Conservation (phyloP, 768 basidiomycete species). For the Suillus luteus region DNA sequence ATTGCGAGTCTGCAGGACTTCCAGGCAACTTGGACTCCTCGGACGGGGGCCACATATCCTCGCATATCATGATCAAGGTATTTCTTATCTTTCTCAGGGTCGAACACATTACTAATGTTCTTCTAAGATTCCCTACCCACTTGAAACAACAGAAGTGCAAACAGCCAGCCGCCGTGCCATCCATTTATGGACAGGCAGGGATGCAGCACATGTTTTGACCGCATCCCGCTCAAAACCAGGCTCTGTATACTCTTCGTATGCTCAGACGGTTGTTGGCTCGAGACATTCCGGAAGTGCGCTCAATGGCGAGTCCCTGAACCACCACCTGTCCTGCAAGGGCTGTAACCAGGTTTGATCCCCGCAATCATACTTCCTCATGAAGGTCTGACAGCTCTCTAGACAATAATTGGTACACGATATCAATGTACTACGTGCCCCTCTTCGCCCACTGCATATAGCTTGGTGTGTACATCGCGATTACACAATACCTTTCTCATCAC, state of each 20-base stretch:
- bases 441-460: conserved; percentile 63
- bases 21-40: conserved; percentile 79
- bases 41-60: conserved; percentile 77
- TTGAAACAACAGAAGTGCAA: conserved; percentile 73
- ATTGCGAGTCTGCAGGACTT: conserved; percentile 84
- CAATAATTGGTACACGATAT: conserved; percentile 77
- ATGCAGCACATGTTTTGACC: conserved; percentile 62
- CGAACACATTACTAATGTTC: conserved; percentile 13
- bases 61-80: conserved; percentile 95
- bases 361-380: not conserved
- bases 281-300: conserved; percentile 37
- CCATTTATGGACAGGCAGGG: conserved; percentile 73
- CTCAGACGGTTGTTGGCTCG: conserved; percentile 66
- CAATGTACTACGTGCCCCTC: conserved; percentile 93
- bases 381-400: conserved; percentile 38
- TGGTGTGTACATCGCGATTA: conserved; percentile 48
- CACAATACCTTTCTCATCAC: not conserved
- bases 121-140: conserved; percentile 79
- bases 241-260: conserved; percentile 63
- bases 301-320: conserved; percentile 44
- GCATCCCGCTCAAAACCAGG: conserved; percentile 51
- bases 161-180: conserved; percentile 75
- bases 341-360: conserved; percentile 55
- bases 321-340: conserved; percentile 60
- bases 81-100: conserved; percentile 10